phyloP scores from a whole-genome alignment of 805 yeast species.

The Cyberlindnera xishuangbannaensis region DNA sequence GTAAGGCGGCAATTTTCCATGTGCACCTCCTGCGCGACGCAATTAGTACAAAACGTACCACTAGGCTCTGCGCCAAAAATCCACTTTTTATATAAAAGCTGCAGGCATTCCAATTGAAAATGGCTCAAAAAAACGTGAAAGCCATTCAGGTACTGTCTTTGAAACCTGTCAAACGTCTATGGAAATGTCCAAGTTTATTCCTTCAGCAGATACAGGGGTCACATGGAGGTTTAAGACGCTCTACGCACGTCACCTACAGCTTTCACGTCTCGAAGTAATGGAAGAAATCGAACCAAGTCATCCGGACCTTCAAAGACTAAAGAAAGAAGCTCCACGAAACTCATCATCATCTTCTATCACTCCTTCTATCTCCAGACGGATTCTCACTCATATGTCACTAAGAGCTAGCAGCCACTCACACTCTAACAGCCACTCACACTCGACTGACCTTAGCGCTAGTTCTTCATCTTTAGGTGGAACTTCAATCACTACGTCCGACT shows the following conservation, averaged over 20 bases:
- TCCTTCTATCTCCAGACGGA: not conserved
- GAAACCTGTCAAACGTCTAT: too few species aligned
- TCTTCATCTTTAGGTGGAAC: too few species aligned
- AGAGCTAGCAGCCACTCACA: constrained; percentile 1
- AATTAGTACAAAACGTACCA: too few species aligned
- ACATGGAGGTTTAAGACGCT: constrained; percentile 21
- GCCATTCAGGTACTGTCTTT: too few species aligned
- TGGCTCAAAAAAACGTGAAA: too few species aligned
- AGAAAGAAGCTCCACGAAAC: constrained; percentile 1
- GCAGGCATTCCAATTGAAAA: too few species aligned
- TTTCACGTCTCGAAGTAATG: constrained; percentile 11
- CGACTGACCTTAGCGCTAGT: too few species aligned
- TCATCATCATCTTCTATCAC: not conserved
- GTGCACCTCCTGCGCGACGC: too few species aligned
- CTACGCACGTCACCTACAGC: constrained; percentile 14
- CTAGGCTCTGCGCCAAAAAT: too few species aligned
- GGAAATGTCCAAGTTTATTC: too few species aligned
- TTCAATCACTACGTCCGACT: not conserved
- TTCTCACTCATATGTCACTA: not conserved
- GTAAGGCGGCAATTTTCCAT: too few species aligned
- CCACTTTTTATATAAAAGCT: too few species aligned
- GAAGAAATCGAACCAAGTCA: constrained; percentile 11
- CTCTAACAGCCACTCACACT: not conserved
- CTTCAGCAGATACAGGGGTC: constrained; percentile 10
- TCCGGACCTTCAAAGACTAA: constrained; percentile 6